Base-by-base conservation (phyloP, 2,329 filamentous ascomycete species). In the Pestalotiopsis sp. region DNA sequence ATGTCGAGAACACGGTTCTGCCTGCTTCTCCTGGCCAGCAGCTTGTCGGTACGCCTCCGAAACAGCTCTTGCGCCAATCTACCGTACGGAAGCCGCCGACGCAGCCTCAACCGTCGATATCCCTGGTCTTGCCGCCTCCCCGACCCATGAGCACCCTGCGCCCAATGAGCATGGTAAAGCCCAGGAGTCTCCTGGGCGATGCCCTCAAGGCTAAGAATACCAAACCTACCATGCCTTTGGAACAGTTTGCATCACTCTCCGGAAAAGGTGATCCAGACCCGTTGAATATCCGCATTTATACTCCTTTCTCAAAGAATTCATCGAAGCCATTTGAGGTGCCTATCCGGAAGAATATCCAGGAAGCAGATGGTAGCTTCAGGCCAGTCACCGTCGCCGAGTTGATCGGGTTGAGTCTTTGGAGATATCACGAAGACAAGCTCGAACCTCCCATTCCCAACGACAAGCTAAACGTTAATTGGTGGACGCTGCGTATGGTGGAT, bases 401-500 rank as follows among this genome's bases (percentile, higher is more conserved):
- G n/a, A 94, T 97, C 72, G 94, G 93, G 0, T 85, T 95, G 70
- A 91, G 91, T 71, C 80, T 97, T 13, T 95, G 92, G 85, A 86
- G 91, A 71, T 96, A 95, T 77, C 89, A 89, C 62, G 91, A 95
- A 74, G 92, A 95, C 76, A 92, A 92, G 73, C 83, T 90, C 36
- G 88, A 94, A 71, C 93, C 93, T 3, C 77, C 86, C 0, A 82
- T 96, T 11, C 83, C 89, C 0, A 78, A 82, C 2, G 87, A 90
- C 65, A 93, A 94, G 76, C 84, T 90, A 66, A 94, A 93, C 73
- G 91, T 95, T 73, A 95, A 95, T 76, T 90, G 90, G 83, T 96
- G 92, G 92, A 93, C 90, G 27, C 81, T 97, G 68, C 88, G 93
- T 56, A 94, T 97, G 90, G 92, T 95, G 1, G 90, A 96, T 70